Evolutionary conservation across 2,329 filamentous ascomycete species (phyloP), one percentile per base, ranked within the genome.

Genomic region (Paecilomyces variotii): DNA sequence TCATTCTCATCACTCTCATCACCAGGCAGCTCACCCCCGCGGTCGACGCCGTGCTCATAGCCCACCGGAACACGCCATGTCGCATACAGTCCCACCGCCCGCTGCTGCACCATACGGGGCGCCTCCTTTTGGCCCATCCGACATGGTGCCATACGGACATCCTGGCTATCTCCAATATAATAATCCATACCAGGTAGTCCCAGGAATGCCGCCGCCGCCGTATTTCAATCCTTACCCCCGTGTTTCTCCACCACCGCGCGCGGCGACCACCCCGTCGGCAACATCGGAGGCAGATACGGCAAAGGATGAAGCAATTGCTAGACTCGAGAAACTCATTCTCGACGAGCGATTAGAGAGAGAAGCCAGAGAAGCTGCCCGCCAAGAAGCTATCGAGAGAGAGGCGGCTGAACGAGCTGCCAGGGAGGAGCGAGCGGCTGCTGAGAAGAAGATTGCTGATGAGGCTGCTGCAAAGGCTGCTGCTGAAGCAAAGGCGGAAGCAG

Each of bases 301-400:
- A 4, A 78, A 79, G 60, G 76, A 78, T 53, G 79, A 82, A 60
- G 79, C 87, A 58, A 84, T 87, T 61, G 77, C 78, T n/a, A 80
- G 87, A 58, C 81, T 87, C 61, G 80, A 83, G 61, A 81, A 87
- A 64, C 72, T 89, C 59, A 78, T 82, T 52, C 57, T 77, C 56
- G 76, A 79, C 14, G 75, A 79, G 59, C 72, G 74, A 54, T 68
- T 62, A 10, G 76, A 78, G 24, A 71, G 74, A 34, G 75, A 77
- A 60, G 70, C 69, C 30, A 69, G 72, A 52, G 76, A 77, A 62
- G 73, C 72, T 26, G 71, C 70, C 19, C 65, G 68, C 14, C 62
- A 75, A 63, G 78, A 76, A 59, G 74, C 74, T 9, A 75, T 80
- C 54, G 81, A 81, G 61, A 82, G 82, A 61, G 83, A 87, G 49